Base-by-base conservation (phyloP, 129 eudicot genomes). In the Lactuca sativa region DNA sequence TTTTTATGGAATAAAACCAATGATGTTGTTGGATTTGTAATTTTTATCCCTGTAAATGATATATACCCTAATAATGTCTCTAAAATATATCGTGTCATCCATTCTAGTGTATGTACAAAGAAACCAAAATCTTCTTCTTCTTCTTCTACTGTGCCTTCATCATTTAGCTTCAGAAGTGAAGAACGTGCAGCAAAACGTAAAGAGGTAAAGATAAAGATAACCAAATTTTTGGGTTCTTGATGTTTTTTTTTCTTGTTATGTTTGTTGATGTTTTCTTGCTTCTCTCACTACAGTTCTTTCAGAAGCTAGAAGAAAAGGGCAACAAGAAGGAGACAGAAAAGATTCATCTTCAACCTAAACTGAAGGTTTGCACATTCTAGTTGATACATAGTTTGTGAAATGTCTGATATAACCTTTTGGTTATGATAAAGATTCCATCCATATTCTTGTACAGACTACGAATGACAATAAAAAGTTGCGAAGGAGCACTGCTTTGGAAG, bases 141-240 rank as follows among this genome's bases (percentile, higher is more conserved):
- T 43, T 5, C 47, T 48, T 47, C 90, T 54, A 82, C 76, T 53
- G 85, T 80, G 32, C 55, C 80, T 72, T 76, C 86, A 41, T 57
- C 96, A 5, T 91, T 91, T 80, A 82, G 71, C 72, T 84, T 91
- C n/a, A 86, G 78, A 75, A 85, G 92, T 71, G 97, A 91, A 53
- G 97, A 88, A 83, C 69, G 97, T 78, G 97, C 93, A 48, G 92
- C 85, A 82, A 91, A 84, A 82, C 90, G 93, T 40, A 91, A 74
- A 88, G 96, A 88, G 89, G 97, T 68, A 84, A 74, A 81, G 71
- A 56, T 55, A 21, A 10, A 74, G 2, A 2, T 8, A 43, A 43
- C 30, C 30, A 25, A 25, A 25, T 25, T 30, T 60, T 30, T 60
- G 58, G 48, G 57, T 73, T 62, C 17, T 34, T 59, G 17, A 30